Evolutionary conservation across 1,284 basidiomycete species (phyloP).

Genomic region (Ceratobasidium sp.): DNA sequence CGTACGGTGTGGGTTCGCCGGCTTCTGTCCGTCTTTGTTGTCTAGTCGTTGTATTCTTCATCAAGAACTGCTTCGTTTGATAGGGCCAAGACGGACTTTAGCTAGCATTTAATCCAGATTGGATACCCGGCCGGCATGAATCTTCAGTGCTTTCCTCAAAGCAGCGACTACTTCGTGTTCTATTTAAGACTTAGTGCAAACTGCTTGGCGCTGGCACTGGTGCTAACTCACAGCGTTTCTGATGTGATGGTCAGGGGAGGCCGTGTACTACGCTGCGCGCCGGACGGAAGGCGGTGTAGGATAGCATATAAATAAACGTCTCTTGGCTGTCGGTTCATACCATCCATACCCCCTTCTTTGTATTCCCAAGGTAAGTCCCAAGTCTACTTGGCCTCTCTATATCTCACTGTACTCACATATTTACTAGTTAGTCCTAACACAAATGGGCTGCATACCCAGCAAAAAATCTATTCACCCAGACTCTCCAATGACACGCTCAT

Average conservation of each 20-base stretch:
- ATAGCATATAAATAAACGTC: background rate
- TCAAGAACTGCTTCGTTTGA: too few species aligned
- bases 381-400: background rate
- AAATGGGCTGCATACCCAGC: constrained; percentile 30
- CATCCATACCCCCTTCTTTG: background rate
- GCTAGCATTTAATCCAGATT: too few species aligned
- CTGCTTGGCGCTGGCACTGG: background rate
- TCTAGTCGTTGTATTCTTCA: too few species aligned
- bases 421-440: background rate
- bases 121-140: too few species aligned
- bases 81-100: too few species aligned
- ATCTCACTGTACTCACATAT: background rate
- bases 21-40: too few species aligned
- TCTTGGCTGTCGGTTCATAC: background rate
- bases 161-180: background rate
- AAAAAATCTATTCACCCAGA: background rate
- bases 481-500: constrained; percentile 12
- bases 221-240: background rate
- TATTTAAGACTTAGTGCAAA: background rate
- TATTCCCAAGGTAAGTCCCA: background rate
- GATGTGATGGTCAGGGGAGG: background rate
- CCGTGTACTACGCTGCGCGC: background rate
- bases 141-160: too few species aligned
- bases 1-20: too few species aligned
- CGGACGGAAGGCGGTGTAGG: background rate